Percentiles rank a stretch among this genome's conserved stretches.
phyloP scores from a whole-genome alignment of 345 rosid genomes.

The Carallia pectinifolia region DNA sequence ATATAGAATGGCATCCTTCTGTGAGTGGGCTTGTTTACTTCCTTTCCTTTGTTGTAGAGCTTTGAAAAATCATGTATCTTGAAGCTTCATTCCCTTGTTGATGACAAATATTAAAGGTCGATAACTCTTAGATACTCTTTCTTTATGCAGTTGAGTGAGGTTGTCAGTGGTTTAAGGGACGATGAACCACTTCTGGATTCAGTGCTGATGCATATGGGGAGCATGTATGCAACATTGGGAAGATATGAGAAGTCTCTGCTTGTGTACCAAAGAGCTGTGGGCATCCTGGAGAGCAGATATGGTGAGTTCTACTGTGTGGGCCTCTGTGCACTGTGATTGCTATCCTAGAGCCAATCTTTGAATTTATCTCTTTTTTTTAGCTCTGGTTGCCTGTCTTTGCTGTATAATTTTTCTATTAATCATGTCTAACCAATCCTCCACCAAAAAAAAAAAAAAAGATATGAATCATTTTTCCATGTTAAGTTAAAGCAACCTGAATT shows the following conservation, averaged over 20 bases:
- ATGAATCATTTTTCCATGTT: background rate
- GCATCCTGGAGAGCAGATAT: constrained; percentile 48
- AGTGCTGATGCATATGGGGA: constrained; percentile 70
- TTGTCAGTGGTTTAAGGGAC: constrained; percentile 47
- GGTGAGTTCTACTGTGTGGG: constrained; percentile 37
- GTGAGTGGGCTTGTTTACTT: background rate
- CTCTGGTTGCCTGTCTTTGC: background rate
- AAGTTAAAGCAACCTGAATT: background rate
- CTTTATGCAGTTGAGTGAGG: constrained; percentile 54
- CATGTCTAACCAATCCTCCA: background rate
- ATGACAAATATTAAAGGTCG: no score
- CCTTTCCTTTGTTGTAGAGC: background rate
- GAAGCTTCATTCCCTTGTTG: background rate
- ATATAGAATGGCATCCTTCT: no score
- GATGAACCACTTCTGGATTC: constrained; percentile 67
- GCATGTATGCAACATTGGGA: constrained; percentile 72
- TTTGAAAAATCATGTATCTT: background rate
- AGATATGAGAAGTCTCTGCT: constrained; percentile 60
- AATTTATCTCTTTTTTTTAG: background rate
- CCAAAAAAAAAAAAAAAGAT: background rate
- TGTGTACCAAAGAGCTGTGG: constrained; percentile 49
- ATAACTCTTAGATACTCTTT: constrained; percentile 12
- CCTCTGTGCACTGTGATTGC: background rate
- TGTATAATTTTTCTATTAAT: no score
- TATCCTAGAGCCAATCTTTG: background rate